phyloP scores from a whole-genome alignment of 495 filamentous ascomycete genomes.

The Aspergillus funiculosus region DNA sequence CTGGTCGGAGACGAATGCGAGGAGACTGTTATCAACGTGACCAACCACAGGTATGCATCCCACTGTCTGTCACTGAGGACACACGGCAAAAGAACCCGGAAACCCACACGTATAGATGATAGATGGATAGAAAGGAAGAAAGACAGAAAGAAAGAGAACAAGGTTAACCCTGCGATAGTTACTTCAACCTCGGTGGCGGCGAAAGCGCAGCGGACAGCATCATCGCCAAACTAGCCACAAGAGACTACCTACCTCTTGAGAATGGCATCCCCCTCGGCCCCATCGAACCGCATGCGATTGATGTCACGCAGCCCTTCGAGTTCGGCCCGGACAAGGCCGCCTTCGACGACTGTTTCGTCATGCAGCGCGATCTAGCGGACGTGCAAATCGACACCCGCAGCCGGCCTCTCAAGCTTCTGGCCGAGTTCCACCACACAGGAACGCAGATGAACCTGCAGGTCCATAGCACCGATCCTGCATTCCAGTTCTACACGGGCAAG shows the following conservation, averaged over 20 bases:
- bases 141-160: background rate
- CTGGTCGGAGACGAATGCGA: constrained; percentile 67
- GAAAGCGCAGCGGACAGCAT: constrained; percentile 67
- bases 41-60: constrained; percentile 92
- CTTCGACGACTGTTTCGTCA: constrained; percentile 87
- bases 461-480: constrained; percentile 84
- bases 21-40: constrained; percentile 85
- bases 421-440: constrained; percentile 61
- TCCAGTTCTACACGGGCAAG: constrained; percentile 93
- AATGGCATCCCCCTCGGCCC: constrained; percentile 56
- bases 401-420: constrained; percentile 56
- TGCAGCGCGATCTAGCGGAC: constrained; percentile 54
- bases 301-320: constrained; percentile 55
- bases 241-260: constrained; percentile 69
- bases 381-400: constrained; percentile 74
- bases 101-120: too few species aligned
- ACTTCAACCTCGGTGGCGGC: constrained; percentile 75
- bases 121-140: too few species aligned
- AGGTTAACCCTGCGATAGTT: constrained; percentile 45
- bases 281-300: constrained; percentile 48
- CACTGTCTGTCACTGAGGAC: too few species aligned
- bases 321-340: constrained; percentile 61
- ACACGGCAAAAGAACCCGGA: too few species aligned
- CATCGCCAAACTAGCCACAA: constrained; percentile 61
- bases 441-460: constrained; percentile 76